Percentiles rank a stretch among this genome's conserved stretches.
These are phyloP conservation scores for Yarrowia yakushimensis DNA, from an alignment of 805 yeast species.

Conservation along the genomic window DNA sequence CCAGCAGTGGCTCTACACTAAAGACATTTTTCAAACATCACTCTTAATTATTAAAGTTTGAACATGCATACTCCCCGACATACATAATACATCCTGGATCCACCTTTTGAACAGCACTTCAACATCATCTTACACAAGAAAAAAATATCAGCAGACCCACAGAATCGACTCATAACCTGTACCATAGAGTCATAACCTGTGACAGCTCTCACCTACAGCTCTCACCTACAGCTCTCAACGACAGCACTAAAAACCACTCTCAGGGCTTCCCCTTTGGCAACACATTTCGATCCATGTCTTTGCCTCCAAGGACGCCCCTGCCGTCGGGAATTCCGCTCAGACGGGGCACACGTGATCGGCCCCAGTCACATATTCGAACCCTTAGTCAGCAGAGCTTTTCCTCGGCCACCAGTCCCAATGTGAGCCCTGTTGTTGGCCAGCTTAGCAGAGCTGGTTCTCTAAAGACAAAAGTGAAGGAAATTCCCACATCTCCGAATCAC, in stretches of 20 bases:
- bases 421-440: neutral
- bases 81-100: neutral
- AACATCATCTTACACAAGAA: neutral
- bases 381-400: neutral
- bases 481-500: too few species aligned
- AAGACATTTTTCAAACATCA: neutral
- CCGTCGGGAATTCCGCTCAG: neutral
- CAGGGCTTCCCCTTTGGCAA: too few species aligned
- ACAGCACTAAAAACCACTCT: too few species aligned
- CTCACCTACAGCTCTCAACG: neutral
- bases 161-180: neutral
- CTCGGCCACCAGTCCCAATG: neutral
- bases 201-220: neutral
- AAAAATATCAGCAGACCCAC: neutral
- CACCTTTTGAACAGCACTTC: neutral
- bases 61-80: neutral
- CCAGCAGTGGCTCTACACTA: too few species aligned
- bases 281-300: slow-evolving; percentile 6
- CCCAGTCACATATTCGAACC: neutral
- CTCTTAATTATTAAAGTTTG: neutral
- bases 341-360: neutral
- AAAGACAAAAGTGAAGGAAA: too few species aligned
- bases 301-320: slow-evolving; percentile 7
- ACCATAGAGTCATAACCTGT: neutral
- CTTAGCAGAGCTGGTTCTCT: neutral